Percentiles rank a stretch among this genome's conserved stretches.
These are phyloP conservation scores for Starmerella scarabaei DNA, from an alignment of 805 yeast genomes.

Conservation along the genomic window DNA sequence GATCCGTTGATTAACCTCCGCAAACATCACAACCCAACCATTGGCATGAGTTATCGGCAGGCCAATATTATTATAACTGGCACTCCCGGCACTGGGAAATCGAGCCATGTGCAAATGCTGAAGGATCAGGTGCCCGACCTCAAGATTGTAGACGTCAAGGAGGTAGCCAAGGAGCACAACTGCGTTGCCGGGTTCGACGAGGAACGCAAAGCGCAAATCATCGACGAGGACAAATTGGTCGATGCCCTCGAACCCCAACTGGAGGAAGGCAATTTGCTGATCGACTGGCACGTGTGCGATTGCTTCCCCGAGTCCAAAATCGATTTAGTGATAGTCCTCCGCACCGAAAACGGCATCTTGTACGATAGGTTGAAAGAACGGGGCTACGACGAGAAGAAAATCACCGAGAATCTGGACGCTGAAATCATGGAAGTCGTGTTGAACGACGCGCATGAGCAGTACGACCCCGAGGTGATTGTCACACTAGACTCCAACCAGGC, in stretches of 20 bases:
- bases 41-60: slow-evolving; percentile 8
- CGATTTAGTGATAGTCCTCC: slow-evolving; percentile 79
- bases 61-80: slow-evolving; percentile 86
- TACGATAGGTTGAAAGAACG: slow-evolving; percentile 66
- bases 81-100: slow-evolving; percentile 85
- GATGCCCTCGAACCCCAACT: slow-evolving; percentile 70
- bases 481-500: slow-evolving; percentile 59
- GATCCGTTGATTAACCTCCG: too few relatives aligned
- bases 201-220: slow-evolving; percentile 70
- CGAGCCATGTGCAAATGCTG: slow-evolving; percentile 57
- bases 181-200: slow-evolving; percentile 80
- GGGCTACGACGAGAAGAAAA: slow-evolving; percentile 66
- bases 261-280: slow-evolving; percentile 71
- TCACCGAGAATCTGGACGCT: slow-evolving; percentile 85
- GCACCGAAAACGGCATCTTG: slow-evolving; percentile 59
- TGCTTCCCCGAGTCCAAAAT: slow-evolving; percentile 85
- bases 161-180: slow-evolving; percentile 62
- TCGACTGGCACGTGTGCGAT: slow-evolving; percentile 98
- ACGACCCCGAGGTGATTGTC: slow-evolving; percentile 67
- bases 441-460: slow-evolving; percentile 76
- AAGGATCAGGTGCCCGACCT: slow-evolving; percentile 40
- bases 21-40: not conserved
- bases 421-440: slow-evolving; percentile 90
- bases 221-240: slow-evolving; percentile 79
- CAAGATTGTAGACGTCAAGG: slow-evolving; percentile 54